A percentile compares a stretch with the other conserved stretches of the same genome.
Evolutionary conservation across 495 filamentous ascomycete species (phyloP).

Genomic region (Xylaria curta): DNA sequence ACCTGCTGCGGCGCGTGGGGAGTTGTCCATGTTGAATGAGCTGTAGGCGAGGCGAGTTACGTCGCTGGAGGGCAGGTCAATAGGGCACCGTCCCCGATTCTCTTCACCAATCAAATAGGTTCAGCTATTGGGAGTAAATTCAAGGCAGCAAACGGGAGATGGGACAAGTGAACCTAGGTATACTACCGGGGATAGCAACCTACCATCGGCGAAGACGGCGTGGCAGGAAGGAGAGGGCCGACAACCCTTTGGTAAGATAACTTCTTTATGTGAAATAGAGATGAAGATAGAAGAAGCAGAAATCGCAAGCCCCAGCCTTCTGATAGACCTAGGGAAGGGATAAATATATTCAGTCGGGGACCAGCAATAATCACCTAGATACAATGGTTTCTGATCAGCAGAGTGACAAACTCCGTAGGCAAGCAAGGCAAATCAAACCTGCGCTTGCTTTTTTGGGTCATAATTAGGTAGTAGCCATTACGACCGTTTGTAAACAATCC

Average conservation of each 20-base stretch:
- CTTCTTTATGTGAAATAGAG: neutral
- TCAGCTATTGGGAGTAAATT: conserved; percentile 10
- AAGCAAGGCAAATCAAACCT: conserved; percentile 16
- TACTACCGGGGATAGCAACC: neutral
- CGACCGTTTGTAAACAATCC: conserved; percentile 40
- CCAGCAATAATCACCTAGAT: neutral
- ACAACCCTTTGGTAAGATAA: neutral
- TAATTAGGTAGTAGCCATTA: conserved; percentile 26
- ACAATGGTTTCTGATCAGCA: neutral
- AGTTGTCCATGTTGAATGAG: conserved; percentile 35
- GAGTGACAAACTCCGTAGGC: conserved; percentile 10
- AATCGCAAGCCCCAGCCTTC: neutral
- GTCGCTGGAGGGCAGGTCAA: conserved; percentile 26
- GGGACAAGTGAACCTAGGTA: neutral
- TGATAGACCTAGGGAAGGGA: neutral
- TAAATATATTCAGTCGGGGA: conserved; percentile 22
- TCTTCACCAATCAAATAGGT: conserved; percentile 32
- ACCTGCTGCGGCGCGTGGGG: conserved; percentile 22
- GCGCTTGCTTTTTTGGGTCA: neutral
- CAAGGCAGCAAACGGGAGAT: conserved; percentile 35
- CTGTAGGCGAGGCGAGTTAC: conserved; percentile 5
- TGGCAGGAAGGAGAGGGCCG: neutral
- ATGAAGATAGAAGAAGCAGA: neutral
- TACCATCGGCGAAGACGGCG: neutral
- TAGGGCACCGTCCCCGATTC: neutral